These are phyloP conservation scores for Pseudogymnoascus sp. DNA, from an alignment of 2,329 filamentous ascomycete species.

Conservation along the genomic window DNA sequence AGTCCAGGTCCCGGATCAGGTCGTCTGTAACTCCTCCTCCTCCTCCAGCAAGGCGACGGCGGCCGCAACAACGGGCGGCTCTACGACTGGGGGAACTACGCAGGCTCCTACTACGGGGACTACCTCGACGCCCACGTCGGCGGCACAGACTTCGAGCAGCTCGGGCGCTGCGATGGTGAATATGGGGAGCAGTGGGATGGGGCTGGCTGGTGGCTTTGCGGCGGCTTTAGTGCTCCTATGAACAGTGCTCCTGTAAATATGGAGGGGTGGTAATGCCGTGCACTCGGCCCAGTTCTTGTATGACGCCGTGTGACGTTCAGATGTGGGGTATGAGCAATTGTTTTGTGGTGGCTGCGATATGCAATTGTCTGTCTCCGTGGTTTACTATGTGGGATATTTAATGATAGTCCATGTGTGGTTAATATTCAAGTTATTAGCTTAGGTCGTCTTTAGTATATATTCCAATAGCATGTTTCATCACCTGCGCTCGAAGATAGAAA, in stretches of 20 bases:
- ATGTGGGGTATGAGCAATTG: neutral
- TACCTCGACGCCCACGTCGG: neutral
- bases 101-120: neutral
- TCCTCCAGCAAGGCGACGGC: neutral
- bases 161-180: neutral
- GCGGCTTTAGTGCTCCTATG: neutral
- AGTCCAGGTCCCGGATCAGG: conserved; percentile 20
- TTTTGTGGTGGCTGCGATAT: neutral
- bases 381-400: neutral
- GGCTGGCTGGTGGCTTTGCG: neutral
- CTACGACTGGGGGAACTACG: conserved; percentile 1
- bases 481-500: neutral
- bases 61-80: neutral
- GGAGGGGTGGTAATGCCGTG: neutral
- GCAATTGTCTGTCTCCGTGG: neutral
- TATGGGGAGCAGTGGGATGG: neutral
- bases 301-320: neutral
- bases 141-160: neutral
- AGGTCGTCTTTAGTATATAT: neutral
- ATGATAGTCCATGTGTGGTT: neutral
- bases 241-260: neutral
- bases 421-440: neutral
- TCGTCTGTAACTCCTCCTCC: neutral
- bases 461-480: neutral
- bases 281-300: neutral